Percentiles rank a stretch among this genome's conserved stretches.
Evolutionary conservation across 75 land plant species (phyloP).

Genomic region (Selaginella tamariscina): DNA sequence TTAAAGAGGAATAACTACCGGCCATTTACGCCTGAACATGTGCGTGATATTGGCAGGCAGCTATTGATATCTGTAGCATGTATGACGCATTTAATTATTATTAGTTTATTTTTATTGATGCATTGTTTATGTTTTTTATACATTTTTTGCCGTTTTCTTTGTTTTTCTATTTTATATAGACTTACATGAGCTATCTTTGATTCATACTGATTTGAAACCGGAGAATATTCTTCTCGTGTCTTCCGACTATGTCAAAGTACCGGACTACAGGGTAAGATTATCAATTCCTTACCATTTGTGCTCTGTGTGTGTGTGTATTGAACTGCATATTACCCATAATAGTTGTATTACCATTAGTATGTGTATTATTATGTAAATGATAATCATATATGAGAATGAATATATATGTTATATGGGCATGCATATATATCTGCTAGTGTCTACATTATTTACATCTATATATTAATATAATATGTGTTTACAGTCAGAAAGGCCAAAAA

Average conservation of each 20-base stretch:
- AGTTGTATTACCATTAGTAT: too few relatives aligned
- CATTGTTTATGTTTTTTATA: too few relatives aligned
- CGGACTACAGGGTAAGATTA: constrained; percentile 41
- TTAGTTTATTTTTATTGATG: not conserved
- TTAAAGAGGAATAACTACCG: not conserved
- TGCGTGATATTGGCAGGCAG: not conserved
- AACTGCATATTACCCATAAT: too few relatives aligned
- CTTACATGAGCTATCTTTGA: constrained; percentile 6
- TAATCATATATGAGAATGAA: too few relatives aligned
- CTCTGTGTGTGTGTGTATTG: too few relatives aligned
- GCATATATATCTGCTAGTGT: too few relatives aligned
- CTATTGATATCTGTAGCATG: not conserved
- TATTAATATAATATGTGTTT: too few relatives aligned
- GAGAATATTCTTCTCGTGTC: constrained; percentile 86
- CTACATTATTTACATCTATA: too few relatives aligned
- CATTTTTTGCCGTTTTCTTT: too few relatives aligned
- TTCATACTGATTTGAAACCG: constrained; percentile 85
- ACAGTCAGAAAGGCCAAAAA: not conserved
- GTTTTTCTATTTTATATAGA: constrained; percentile 2
- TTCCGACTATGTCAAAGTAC: constrained; percentile 49
- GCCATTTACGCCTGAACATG: not conserved
- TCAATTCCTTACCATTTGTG: not conserved
- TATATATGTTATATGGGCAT: too few relatives aligned
- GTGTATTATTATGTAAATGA: too few relatives aligned
- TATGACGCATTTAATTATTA: not conserved